Evolutionary conservation across 345 rosid genomes (phyloP).

Genomic region (Raphanus sativus): DNA sequence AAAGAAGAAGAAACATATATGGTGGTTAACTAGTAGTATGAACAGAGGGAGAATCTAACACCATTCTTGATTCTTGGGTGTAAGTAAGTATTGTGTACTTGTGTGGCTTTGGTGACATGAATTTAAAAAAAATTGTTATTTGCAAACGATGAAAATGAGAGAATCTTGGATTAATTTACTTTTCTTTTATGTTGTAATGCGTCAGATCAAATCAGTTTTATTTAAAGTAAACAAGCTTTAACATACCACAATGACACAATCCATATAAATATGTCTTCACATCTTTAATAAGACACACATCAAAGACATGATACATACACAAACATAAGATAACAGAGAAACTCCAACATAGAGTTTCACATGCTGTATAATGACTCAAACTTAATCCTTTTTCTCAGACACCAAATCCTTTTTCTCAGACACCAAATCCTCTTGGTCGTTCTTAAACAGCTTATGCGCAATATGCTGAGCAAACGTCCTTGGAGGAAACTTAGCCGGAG

Average conservation of each 20-base stretch:
- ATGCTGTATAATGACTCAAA: neutral
- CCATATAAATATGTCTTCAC: neutral
- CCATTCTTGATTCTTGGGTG: neutral
- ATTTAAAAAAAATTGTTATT: neutral
- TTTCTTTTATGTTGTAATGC: neutral
- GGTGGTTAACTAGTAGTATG: slow-evolving; percentile 27
- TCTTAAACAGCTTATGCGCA: slow-evolving; percentile 77
- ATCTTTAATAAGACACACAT: neutral
- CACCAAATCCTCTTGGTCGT: slow-evolving; percentile 46
- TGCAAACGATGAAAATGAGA: neutral
- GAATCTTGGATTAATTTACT: neutral
- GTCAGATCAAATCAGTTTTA: slow-evolving; percentile 6
- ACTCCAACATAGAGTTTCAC: neutral
- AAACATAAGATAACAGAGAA: neutral
- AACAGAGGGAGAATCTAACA: slow-evolving; percentile 15
- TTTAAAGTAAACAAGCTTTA: neutral
- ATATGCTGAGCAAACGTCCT: slow-evolving; percentile 89
- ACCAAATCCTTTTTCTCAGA: slow-evolving; percentile 27
- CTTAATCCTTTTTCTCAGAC: slow-evolving; percentile 9
- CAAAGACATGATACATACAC: neutral
- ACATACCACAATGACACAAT: neutral
- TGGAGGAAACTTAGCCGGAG: slow-evolving; percentile 83
- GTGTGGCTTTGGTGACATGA: neutral
- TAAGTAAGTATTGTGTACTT: neutral
- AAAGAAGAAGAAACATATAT: neutral